Evolutionary conservation across 257 asterid species (phyloP).

Genomic region (Solanum microdontum): DNA sequence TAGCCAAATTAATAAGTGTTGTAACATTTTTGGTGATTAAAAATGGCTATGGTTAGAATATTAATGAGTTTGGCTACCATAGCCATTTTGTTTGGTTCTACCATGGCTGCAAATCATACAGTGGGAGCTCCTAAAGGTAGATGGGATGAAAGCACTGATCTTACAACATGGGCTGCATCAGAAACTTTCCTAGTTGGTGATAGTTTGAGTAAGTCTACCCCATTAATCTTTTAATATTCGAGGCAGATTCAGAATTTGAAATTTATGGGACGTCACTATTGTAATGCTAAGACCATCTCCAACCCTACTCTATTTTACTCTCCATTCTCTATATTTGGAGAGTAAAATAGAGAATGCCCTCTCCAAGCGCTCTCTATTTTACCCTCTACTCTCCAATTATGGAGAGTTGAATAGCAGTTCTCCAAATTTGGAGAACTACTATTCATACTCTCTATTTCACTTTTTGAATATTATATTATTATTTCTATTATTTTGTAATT

Average conservation of each 20-base stretch:
- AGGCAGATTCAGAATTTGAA: neutral
- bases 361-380: no score
- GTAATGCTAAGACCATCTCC: neutral
- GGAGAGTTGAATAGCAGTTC: no score
- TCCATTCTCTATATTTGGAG: no score
- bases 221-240: neutral
- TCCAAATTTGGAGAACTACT: no score
- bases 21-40: neutral
- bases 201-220: constrained; percentile 29
- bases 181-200: constrained; percentile 36
- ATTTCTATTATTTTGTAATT: no score
- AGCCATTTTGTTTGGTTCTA: constrained; percentile 11
- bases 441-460: no score
- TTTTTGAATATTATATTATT: no score
- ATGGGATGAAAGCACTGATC: constrained; percentile 38
- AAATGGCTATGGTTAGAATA: constrained; percentile 22
- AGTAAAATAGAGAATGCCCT: no score
- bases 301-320: no score
- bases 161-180: constrained; percentile 43
- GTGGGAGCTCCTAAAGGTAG: constrained; percentile 50
- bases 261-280: neutral
- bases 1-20: neutral
- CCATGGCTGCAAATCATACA: constrained; percentile 37
- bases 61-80: constrained; percentile 8
- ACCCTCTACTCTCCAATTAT: no score